Conservation (phyloP, 2,329 filamentous ascomycete species). For the Arthrinium puccinioides region DNA sequence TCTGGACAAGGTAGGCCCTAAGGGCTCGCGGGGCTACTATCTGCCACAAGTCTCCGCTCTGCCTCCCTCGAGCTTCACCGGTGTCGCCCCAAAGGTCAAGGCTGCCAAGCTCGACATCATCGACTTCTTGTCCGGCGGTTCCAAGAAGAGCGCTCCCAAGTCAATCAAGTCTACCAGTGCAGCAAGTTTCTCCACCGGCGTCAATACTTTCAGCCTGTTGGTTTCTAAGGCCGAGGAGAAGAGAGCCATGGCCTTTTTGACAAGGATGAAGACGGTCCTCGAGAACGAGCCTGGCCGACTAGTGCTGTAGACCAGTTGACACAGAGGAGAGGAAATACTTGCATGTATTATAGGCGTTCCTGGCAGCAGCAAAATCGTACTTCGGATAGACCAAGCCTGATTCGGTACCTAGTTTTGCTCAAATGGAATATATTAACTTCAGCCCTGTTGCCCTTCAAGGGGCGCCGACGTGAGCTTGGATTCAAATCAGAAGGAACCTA, state of each 20-base stretch:
- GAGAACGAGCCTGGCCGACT: slow-evolving; percentile 73
- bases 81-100: slow-evolving; percentile 24
- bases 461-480: too few species aligned
- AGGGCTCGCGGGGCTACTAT: slow-evolving; percentile 56
- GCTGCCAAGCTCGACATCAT: slow-evolving; percentile 66
- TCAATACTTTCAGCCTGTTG: slow-evolving; percentile 75
- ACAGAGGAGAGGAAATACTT: background rate
- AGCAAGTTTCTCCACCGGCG: slow-evolving; percentile 44
- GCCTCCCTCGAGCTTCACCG: slow-evolving; percentile 33
- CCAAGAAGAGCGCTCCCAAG: slow-evolving; percentile 21
- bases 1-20: slow-evolving; percentile 42
- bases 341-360: slow-evolving; percentile 4
- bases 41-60: slow-evolving; percentile 63
- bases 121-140: slow-evolving; percentile 60
- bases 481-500: too few species aligned
- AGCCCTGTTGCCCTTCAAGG: too few species aligned
- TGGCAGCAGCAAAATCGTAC: slow-evolving; percentile 1
- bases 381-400: slow-evolving; percentile 4
- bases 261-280: slow-evolving; percentile 76
- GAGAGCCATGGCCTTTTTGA: slow-evolving; percentile 73
- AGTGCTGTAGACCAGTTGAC: slow-evolving; percentile 39
- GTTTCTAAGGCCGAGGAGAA: slow-evolving; percentile 76
- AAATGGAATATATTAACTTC: too few species aligned
- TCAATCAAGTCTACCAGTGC: slow-evolving; percentile 23
- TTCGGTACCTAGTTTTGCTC: too few species aligned